A percentile compares a stretch with the other conserved stretches of the same genome.
Conservation (phyloP, 208 protist species). For the Vickermania ingenoplastis region DNA sequence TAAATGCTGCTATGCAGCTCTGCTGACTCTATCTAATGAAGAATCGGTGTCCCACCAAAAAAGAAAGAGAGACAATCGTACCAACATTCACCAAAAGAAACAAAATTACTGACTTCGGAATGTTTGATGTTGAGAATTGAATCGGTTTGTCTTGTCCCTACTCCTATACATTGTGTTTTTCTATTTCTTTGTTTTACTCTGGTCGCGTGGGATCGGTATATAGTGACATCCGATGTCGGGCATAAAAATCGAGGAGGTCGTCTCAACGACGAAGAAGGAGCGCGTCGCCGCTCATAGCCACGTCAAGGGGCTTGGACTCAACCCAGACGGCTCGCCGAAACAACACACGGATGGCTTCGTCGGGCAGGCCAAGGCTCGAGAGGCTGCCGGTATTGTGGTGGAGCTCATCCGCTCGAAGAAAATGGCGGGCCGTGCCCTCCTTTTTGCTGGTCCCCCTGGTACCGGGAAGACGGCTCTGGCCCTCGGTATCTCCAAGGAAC, state of each 20-base stretch:
- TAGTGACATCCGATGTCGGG: no score
- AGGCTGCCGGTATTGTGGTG: constrained; percentile 97
- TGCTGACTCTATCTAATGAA: no score
- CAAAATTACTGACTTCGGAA: no score
- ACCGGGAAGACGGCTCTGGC: constrained; percentile 98
- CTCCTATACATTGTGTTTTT: no score
- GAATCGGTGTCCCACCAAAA: no score
- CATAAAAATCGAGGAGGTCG: constrained; percentile 95
- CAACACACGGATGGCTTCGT: constrained; percentile 93
- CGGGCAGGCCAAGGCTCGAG: constrained; percentile 96
- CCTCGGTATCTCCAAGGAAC: constrained; percentile 97
- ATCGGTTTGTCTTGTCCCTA: no score
- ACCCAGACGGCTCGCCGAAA: constrained; percentile 85
- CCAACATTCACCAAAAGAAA: no score
- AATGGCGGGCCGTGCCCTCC: constrained; percentile 98
- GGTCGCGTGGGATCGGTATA: no score
- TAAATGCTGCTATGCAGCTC: no score
- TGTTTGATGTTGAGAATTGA: no score
- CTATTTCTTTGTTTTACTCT: no score
- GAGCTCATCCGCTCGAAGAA: constrained; percentile 99
- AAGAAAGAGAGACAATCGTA: no score
- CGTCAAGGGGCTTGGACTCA: constrained; percentile 97
- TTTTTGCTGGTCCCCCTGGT: constrained; percentile 99
- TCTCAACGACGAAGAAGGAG: constrained; percentile 93
- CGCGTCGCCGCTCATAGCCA: constrained; percentile 98